These are phyloP conservation scores for Aspergillus sclerotiicarbonarius DNA, from an alignment of 495 filamentous ascomycete genomes.

Conservation along the genomic window DNA sequence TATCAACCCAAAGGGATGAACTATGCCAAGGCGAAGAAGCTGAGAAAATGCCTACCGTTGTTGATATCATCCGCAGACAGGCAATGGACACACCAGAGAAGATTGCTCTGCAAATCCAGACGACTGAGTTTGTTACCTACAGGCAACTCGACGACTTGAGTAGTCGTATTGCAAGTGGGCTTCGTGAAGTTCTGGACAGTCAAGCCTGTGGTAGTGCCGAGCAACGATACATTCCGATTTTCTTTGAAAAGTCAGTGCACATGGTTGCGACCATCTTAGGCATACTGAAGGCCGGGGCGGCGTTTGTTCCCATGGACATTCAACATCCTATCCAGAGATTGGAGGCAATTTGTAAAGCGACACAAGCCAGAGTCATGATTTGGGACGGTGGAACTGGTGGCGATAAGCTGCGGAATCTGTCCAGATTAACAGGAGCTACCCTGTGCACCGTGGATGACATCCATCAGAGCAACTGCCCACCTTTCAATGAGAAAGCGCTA, in stretches of 20 bases:
- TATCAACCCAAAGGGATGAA: too few relatives aligned
- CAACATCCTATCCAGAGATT: slow-evolving; percentile 2
- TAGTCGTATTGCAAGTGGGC: not conserved
- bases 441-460: not conserved
- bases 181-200: not conserved
- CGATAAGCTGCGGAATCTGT: not conserved
- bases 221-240: not conserved
- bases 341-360: not conserved
- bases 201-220: not conserved
- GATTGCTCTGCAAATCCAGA: slow-evolving; percentile 8
- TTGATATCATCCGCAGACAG: not conserved
- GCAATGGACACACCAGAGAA: slow-evolving; percentile 1
- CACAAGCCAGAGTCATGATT: not conserved
- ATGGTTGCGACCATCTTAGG: slow-evolving; percentile 8
- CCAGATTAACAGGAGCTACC: not conserved
- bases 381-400: slow-evolving; percentile 4
- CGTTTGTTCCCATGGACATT: slow-evolving; percentile 5
- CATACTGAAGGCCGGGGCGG: slow-evolving; percentile 5
- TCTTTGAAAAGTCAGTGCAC: slow-evolving; percentile 6
- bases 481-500: not conserved
- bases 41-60: not conserved
- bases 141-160: not conserved
- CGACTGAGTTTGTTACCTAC: slow-evolving; percentile 5
- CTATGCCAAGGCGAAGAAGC: not conserved
- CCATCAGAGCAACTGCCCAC: too few relatives aligned